Evolutionary conservation across 768 basidiomycete species (phyloP).

Genomic region (Lentinula aciculospora): DNA sequence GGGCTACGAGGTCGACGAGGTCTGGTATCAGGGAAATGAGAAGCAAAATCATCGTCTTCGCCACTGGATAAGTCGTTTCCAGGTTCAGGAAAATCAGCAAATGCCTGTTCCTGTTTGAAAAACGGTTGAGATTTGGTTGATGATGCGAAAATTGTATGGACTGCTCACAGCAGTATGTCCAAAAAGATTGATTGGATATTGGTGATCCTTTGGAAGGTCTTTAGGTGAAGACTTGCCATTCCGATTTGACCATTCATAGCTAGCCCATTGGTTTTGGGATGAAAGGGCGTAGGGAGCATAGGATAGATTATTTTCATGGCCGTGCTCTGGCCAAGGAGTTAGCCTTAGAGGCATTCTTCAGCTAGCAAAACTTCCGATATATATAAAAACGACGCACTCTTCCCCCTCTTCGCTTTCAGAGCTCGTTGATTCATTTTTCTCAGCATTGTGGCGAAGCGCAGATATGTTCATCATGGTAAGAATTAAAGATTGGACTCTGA

Average conservation of each 20-base stretch:
- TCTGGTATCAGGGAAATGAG: not conserved
- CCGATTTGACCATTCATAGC: slow-evolving; percentile 4
- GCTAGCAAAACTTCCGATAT: not conserved
- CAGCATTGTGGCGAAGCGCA: slow-evolving; percentile 5
- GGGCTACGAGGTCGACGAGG: not conserved
- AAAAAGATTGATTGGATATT: slow-evolving; percentile 2
- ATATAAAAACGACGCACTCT: not conserved
- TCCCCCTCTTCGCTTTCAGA: slow-evolving; percentile 6
- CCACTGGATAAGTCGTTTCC: slow-evolving; percentile 1
- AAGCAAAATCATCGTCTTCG: slow-evolving; percentile 6
- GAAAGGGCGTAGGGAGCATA: not conserved
- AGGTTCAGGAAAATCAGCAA: slow-evolving; percentile 5
- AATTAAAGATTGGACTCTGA: not conserved
- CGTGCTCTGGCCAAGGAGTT: slow-evolving; percentile 5
- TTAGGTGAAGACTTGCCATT: not conserved
- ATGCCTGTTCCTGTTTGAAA: not conserved
- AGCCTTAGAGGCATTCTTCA: not conserved
- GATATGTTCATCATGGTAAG: slow-evolving; percentile 7
- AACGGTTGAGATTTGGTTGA: not conserved
- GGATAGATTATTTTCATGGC: not conserved
- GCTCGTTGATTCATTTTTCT: not conserved
- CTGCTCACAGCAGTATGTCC: slow-evolving; percentile 4
- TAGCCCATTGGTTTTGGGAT: not conserved
- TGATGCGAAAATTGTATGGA: not conserved
- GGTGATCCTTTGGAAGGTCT: not conserved